phyloP scores from a whole-genome alignment of 1,284 basidiomycete genomes.

The Tylopilus sp. region DNA sequence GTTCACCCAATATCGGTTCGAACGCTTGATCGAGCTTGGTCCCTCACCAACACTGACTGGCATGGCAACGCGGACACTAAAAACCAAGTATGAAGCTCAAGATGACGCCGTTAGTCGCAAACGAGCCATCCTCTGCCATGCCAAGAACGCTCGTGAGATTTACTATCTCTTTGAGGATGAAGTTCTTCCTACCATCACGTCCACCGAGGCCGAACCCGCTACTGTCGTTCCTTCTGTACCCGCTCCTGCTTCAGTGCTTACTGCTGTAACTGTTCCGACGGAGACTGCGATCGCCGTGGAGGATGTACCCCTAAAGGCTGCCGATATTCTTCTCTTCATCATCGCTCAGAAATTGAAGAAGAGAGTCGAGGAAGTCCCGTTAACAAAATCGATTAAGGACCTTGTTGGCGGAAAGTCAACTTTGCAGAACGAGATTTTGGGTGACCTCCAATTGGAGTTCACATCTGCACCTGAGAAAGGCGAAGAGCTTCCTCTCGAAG shows the following conservation, averaged over 20 bases:
- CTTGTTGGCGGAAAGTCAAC: slow-evolving; percentile 98
- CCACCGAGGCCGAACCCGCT: slow-evolving; percentile 40
- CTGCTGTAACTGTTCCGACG: slow-evolving; percentile 46
- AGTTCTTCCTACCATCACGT: slow-evolving; percentile 45
- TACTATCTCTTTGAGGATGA: slow-evolving; percentile 98
- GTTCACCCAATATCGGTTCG: slow-evolving; percentile 87
- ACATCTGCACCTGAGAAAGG: slow-evolving; percentile 94
- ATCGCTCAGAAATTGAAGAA: slow-evolving; percentile 99
- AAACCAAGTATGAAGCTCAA: slow-evolving; percentile 91
- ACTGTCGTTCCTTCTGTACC: slow-evolving; percentile 44
- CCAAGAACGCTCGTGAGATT: slow-evolving; percentile 95
- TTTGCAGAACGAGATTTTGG: slow-evolving; percentile 94
- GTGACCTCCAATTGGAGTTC: slow-evolving; percentile 90
- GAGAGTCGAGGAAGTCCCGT: slow-evolving; percentile 80
- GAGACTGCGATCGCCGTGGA: slow-evolving; percentile 74
- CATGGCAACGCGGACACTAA: slow-evolving; percentile 93
- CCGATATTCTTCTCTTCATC: slow-evolving; percentile 85
- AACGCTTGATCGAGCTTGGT: slow-evolving; percentile 93
- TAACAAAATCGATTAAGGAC: slow-evolving; percentile 97
- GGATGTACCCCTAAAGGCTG: slow-evolving; percentile 88
- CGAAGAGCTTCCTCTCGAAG: slow-evolving; percentile 93
- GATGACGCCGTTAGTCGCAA: slow-evolving; percentile 83
- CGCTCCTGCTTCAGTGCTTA: slow-evolving; percentile 42
- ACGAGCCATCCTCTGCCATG: slow-evolving; percentile 86
- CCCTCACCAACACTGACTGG: slow-evolving; percentile 95